Percentiles rank a stretch among this genome's conserved stretches.
Conservation (phyloP, 495 filamentous ascomycete species). For the Astrothelium subdiscretum region DNA sequence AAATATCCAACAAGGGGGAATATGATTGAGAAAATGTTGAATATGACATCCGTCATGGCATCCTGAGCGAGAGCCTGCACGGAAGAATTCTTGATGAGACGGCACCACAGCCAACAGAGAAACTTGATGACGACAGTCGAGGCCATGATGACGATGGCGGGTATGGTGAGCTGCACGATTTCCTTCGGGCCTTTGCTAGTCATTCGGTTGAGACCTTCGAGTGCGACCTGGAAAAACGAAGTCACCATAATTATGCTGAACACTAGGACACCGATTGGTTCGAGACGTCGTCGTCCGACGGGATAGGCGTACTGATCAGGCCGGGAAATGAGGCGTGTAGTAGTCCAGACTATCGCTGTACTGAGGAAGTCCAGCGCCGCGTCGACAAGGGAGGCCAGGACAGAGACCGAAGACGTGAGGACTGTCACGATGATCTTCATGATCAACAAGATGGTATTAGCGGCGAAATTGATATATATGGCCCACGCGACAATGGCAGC, state of each 20-base stretch:
- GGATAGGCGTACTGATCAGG: slow-evolving; percentile 77
- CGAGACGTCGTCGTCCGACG: slow-evolving; percentile 60
- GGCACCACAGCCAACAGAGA: slow-evolving; percentile 83
- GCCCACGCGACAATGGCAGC: slow-evolving; percentile 62
- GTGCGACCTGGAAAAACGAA: slow-evolving; percentile 72
- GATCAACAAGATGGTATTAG: slow-evolving; percentile 64
- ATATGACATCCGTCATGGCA: slow-evolving; percentile 65
- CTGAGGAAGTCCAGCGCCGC: slow-evolving; percentile 78
- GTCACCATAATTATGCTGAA: slow-evolving; percentile 52
- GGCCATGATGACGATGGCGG: slow-evolving; percentile 72
- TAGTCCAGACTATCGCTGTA: slow-evolving; percentile 78
- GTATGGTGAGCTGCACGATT: slow-evolving; percentile 60
- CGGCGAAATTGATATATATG: slow-evolving; percentile 77
- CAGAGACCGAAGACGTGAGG: slow-evolving; percentile 72
- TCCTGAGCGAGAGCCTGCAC: slow-evolving; percentile 72
- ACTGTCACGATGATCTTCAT: slow-evolving; percentile 72
- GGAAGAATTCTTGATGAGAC: slow-evolving; percentile 73
- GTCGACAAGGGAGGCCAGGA: slow-evolving; percentile 81
- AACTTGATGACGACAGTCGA: slow-evolving; percentile 72
- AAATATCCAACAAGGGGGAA: slow-evolving; percentile 76
- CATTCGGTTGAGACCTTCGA: slow-evolving; percentile 62
- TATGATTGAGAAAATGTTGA: slow-evolving; percentile 83
- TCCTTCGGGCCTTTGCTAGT: slow-evolving; percentile 38
- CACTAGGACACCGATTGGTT: slow-evolving; percentile 40
- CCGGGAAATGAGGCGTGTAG: slow-evolving; percentile 58